Evolutionary conservation across 1,284 basidiomycete species (phyloP).

Genomic region (Ceratobasidium sp.): DNA sequence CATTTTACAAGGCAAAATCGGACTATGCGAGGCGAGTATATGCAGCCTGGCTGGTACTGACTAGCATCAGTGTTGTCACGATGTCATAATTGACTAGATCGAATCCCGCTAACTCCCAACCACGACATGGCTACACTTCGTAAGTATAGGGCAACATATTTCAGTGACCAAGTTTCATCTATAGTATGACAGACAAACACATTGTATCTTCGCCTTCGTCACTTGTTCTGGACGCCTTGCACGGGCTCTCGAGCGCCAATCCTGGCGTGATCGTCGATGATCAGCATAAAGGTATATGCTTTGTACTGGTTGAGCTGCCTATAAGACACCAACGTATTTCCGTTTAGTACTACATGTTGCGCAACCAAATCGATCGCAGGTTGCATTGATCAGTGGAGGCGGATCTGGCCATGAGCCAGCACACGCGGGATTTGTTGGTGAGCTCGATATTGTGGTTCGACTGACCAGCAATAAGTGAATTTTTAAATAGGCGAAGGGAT

Average conservation of each 20-base stretch:
- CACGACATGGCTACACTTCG: slow-evolving; percentile 32
- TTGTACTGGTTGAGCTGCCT: slow-evolving; percentile 40
- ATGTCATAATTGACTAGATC: too few species aligned
- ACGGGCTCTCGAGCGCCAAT: slow-evolving; percentile 77
- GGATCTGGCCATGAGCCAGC: slow-evolving; percentile 93
- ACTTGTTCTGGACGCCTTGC: slow-evolving; percentile 80
- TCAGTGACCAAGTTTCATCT: background rate
- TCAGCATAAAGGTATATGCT: slow-evolving; percentile 66
- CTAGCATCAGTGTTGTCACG: too few species aligned
- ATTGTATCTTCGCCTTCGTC: slow-evolving; percentile 74
- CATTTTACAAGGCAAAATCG: too few species aligned
- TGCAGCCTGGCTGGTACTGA: too few species aligned
- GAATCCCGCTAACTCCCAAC: background rate
- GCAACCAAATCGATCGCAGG: slow-evolving; percentile 68
- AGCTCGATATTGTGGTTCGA: slow-evolving; percentile 37
- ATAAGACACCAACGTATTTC: background rate
- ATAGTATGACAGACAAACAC: slow-evolving; percentile 64
- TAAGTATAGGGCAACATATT: background rate
- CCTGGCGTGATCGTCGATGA: slow-evolving; percentile 74
- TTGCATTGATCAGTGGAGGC: slow-evolving; percentile 87
- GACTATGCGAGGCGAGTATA: too few species aligned
- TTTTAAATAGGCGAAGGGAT: slow-evolving; percentile 74
- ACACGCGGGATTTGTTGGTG: slow-evolving; percentile 83
- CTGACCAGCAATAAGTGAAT: background rate
- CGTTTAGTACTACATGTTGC: slow-evolving; percentile 70